Evolutionary conservation across 768 basidiomycete species (phyloP).

Genomic region (Termitomyces sp.): DNA sequence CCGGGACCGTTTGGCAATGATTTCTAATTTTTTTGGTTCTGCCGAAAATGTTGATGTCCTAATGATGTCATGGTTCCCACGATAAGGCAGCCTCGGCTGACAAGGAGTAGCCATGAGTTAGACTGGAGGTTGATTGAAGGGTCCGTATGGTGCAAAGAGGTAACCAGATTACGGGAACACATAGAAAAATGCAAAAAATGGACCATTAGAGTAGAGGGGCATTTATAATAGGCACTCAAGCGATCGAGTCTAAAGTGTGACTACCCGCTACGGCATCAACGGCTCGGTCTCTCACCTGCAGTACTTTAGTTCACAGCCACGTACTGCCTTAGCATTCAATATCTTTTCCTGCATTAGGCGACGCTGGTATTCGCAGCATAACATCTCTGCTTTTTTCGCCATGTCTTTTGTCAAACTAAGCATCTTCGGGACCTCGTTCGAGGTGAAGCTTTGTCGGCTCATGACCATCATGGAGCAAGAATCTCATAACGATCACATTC

Average conservation of each 20-base stretch:
- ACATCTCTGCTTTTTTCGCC: neutral
- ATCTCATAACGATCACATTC: conserved; percentile 10
- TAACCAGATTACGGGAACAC: neutral
- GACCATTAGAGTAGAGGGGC: neutral
- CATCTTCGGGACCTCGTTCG: conserved; percentile 98
- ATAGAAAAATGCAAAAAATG: neutral
- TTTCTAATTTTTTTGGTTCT: conserved; percentile 1
- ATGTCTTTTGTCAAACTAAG: conserved; percentile 98
- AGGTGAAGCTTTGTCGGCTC: conserved; percentile 40
- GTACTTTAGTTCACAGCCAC: neutral
- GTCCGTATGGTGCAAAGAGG: neutral
- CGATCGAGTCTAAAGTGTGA: conserved; percentile 1
- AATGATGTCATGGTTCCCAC: conserved; percentile 12
- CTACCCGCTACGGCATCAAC: neutral
- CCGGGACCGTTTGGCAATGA: neutral
- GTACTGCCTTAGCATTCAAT: neutral
- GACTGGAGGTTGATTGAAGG: neutral
- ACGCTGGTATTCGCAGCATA: neutral
- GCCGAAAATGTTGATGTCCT: neutral
- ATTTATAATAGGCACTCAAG: neutral
- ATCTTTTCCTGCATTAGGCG: neutral
- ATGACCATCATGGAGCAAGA: conserved; percentile 2
- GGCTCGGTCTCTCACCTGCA: neutral
- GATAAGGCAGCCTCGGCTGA: neutral
- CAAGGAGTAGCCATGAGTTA: neutral